A percentile compares a stretch with the other conserved stretches of the same genome.
These are phyloP conservation scores for Leccinum disarticulatum DNA, from an alignment of 768 basidiomycete species.

Conservation along the genomic window DNA sequence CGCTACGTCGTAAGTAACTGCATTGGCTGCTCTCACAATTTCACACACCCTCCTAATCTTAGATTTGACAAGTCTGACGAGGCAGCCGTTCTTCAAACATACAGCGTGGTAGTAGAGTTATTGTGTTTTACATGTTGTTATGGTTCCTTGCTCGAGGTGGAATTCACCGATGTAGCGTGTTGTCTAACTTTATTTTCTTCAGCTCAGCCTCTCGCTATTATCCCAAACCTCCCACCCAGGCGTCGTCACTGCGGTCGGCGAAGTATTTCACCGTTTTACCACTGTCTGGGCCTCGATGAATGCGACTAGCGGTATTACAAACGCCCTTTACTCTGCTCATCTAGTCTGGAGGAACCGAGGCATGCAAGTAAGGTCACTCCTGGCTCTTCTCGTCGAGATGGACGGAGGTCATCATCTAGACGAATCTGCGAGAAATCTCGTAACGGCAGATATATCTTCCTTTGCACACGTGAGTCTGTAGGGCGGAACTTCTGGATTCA, in stretches of 20 bases:
- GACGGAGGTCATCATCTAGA: constrained; percentile 61
- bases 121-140: constrained; percentile 65
- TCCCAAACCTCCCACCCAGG: constrained; percentile 51
- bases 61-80: constrained; percentile 35
- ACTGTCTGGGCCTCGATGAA: constrained; percentile 81
- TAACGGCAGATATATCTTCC: constrained; percentile 56
- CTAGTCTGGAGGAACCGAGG: constrained; percentile 64
- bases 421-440: constrained; percentile 51
- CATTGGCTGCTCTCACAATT: neutral
- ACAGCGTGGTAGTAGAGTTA: constrained; percentile 56
- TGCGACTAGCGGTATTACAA: constrained; percentile 51
- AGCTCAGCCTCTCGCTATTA: constrained; percentile 57
- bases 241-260: constrained; percentile 60
- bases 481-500: neutral
- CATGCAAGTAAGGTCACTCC: constrained; percentile 61
- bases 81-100: constrained; percentile 48
- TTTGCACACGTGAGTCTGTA: constrained; percentile 55
- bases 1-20: constrained; percentile 44
- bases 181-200: constrained; percentile 7
- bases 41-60: neutral
- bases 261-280: constrained; percentile 65
- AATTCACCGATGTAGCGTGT: constrained; percentile 13
- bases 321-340: constrained; percentile 61
- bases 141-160: constrained; percentile 66
- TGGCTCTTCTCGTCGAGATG: constrained; percentile 64